These are phyloP conservation scores for Priceomyces fermenticarens DNA, from an alignment of 805 yeast genomes.

Conservation along the genomic window DNA sequence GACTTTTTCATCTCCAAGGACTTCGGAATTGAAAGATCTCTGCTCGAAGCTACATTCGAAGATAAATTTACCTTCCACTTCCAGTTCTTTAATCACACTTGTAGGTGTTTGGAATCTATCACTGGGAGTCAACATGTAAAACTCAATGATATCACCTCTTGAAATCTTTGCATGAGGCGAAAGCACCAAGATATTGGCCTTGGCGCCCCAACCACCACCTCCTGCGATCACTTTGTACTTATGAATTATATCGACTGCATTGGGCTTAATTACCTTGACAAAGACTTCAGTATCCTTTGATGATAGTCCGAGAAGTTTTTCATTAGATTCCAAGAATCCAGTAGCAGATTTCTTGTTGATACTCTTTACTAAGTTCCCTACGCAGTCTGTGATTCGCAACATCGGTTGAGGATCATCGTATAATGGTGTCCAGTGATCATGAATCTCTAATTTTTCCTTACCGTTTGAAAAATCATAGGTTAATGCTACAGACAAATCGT, in stretches of 20 bases:
- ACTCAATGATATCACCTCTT: constrained; percentile 47
- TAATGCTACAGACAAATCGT: constrained; percentile 22
- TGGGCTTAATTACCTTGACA: constrained; percentile 24
- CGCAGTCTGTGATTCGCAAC: constrained; percentile 45
- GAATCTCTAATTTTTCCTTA: constrained; percentile 1
- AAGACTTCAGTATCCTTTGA: constrained; percentile 44
- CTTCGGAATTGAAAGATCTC: constrained; percentile 13
- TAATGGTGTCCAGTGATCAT: constrained; percentile 36
- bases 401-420: constrained; percentile 17
- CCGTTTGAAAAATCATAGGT: constrained; percentile 14
- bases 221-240: constrained; percentile 63
- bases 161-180: constrained; percentile 52
- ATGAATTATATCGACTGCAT: constrained; percentile 10
- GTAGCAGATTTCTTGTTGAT: constrained; percentile 59
- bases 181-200: constrained; percentile 62
- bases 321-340: constrained; percentile 47
- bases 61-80: constrained; percentile 7
- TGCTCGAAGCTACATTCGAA: constrained; percentile 36
- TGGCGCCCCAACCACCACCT: constrained; percentile 75
- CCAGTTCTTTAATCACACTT: constrained; percentile 7
- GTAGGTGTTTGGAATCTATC: constrained; percentile 17
- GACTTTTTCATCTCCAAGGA: constrained; percentile 1
- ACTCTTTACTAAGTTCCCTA: constrained; percentile 58
- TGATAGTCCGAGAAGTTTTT: constrained; percentile 32
- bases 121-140: constrained; percentile 42